A percentile compares a stretch with the other conserved stretches of the same genome.
Conservation (phyloP, 164 flowering plant genomes). For the Houttuynia cordata region DNA sequence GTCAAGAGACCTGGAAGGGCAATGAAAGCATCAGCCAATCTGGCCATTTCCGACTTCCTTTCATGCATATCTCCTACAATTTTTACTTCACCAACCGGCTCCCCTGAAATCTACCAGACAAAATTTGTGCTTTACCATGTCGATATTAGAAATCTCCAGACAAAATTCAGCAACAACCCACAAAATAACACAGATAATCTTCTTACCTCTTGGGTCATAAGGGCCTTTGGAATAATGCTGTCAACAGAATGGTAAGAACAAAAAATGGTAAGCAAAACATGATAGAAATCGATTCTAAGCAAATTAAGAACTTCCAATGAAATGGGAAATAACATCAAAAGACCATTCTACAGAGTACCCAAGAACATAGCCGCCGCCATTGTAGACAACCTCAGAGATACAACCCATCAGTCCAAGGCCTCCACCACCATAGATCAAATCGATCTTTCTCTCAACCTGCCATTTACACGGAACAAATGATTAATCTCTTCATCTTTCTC, state of each 20-base stretch:
- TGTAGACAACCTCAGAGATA: slow-evolving; percentile 42
- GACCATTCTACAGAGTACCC: slow-evolving; percentile 31
- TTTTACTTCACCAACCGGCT: slow-evolving; percentile 10
- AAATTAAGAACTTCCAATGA: background rate
- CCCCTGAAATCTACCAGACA: slow-evolving; percentile 5
- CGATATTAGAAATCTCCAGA: background rate
- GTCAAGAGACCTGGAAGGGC: slow-evolving; percentile 11
- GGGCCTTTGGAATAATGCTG: slow-evolving; percentile 65
- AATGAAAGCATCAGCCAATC: slow-evolving; percentile 12
- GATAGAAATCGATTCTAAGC: too few species aligned
- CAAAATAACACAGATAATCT: slow-evolving; percentile 3
- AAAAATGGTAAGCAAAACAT: background rate
- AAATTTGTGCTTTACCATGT: background rate
- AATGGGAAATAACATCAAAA: background rate
- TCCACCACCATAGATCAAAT: slow-evolving; percentile 75
- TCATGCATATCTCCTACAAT: slow-evolving; percentile 13
- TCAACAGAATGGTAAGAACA: background rate
- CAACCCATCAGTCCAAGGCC: slow-evolving; percentile 68
- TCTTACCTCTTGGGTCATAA: slow-evolving; percentile 52
- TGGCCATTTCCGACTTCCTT: slow-evolving; percentile 13
- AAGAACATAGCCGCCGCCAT: slow-evolving; percentile 72
- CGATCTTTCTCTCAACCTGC: slow-evolving; percentile 54
- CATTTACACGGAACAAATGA: background rate
- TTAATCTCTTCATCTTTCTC: background rate
- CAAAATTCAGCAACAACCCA: background rate